Evolutionary conservation across 2,329 filamentous ascomycete species (phyloP), one percentile per base, ranked within the genome.

Genomic region (Rhinocladiella mackenziei): DNA sequence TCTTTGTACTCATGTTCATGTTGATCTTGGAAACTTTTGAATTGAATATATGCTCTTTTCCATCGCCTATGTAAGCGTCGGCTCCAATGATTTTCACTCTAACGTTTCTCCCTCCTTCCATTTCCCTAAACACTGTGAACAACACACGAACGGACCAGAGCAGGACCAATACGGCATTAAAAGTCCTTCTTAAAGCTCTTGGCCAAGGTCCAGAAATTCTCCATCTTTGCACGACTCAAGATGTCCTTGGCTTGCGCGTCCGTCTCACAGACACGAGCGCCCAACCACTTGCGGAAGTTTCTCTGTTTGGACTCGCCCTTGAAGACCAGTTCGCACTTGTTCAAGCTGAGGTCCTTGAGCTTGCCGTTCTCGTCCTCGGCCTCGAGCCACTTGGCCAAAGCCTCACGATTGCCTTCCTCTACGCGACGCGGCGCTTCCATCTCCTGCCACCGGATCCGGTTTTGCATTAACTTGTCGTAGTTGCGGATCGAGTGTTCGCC

Each of bases 391-490:
- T 72, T 63, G 13, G 81, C 80, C 34, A 81, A 73, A 1, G 77
- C 76, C 46, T 77, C 78, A 44, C 76, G 73, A 45, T 81, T 82
- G 26, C 74, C 75, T 48, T 81, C 70, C 41, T 69, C 65, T 22
- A 65, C 69, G 7, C 60, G 74, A 30, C 80, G 74, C 0, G 89
- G 83, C 2, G 81, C 81, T 0, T 80, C 77, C 57, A 94, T 95
- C 62, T 97, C 89, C 2, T 84, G 85, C 92, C 94, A 98, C 64
- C 94, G 84, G 60, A 97, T 89, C 35, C 92, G 88, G 56, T 91
- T 83, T 31, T 94, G 73, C 86, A 98, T 89, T 20, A 98, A 75
- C 64, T 95, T 96, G 64, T 85, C 88, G 72, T 91, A 97, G 51
- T 83, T 83, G 39, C 80, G 81, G 62, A 92, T 84, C 47, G 84